Percentiles rank a stretch among this genome's conserved stretches.
Evolutionary conservation across 306 rosid genomes (phyloP).

Genomic region (Arachis hypogaea): DNA sequence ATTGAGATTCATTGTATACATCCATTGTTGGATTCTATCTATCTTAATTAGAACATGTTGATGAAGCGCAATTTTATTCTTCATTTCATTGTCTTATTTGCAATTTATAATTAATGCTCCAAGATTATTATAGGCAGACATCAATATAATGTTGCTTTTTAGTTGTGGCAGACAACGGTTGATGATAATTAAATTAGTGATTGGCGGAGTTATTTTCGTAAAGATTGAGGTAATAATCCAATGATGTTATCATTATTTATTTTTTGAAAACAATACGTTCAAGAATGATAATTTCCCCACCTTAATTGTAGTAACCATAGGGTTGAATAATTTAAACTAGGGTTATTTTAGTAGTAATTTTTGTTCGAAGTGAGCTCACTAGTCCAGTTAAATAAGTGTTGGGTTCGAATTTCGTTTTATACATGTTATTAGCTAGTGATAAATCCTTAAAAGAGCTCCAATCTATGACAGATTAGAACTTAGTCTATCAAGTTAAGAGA

Average conservation of each 20-base stretch:
- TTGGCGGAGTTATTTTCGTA: conserved; percentile 18
- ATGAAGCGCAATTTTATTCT: not conserved
- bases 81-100: not conserved
- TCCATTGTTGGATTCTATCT: conserved; percentile 9
- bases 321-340: not conserved
- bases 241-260: not conserved
- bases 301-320: not conserved
- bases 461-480: fast-evolving
- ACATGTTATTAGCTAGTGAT: too few species aligned
- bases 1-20: conserved; percentile 29
- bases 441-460: too few species aligned
- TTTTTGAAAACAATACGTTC: not conserved
- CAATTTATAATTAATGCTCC: not conserved
- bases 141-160: not conserved
- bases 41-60: not conserved
- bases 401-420: too few species aligned
- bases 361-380: too few species aligned
- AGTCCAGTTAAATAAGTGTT: too few species aligned
- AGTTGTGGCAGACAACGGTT: conserved; percentile 19
- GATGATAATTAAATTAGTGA: conserved; percentile 23
- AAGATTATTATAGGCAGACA: not conserved
- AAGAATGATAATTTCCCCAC: not conserved
- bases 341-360: too few species aligned
- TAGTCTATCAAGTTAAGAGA: too few species aligned
- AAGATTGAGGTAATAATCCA: not conserved